A percentile compares a stretch with the other conserved stretches of the same genome.
phyloP scores from a whole-genome alignment of 2,329 filamentous ascomycete genomes.

The Pseudohalonectria lignicola region DNA sequence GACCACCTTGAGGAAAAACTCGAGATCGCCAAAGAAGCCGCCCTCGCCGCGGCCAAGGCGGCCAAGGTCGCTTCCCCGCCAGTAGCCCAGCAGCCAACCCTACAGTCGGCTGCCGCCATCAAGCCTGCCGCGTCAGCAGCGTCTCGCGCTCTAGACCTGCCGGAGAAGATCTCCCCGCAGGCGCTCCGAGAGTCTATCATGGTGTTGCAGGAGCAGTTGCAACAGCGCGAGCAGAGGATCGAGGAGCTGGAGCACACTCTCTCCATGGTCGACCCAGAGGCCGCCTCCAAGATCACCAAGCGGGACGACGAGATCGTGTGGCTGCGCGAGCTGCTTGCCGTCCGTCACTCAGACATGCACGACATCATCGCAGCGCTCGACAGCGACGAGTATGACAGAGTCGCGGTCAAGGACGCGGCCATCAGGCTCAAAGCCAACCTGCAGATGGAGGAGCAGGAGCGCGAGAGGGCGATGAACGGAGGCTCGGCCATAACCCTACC shows the following conservation, averaged over 20 bases:
- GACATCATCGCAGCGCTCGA: conserved; percentile 80
- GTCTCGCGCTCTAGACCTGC: conserved; percentile 38
- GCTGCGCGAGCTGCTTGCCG: conserved; percentile 85
- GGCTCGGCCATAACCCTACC: conserved; percentile 58
- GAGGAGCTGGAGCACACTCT: conserved; percentile 73
- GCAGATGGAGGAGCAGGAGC: conserved; percentile 96
- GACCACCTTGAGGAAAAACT: conserved; percentile 81
- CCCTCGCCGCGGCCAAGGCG: conserved; percentile 69
- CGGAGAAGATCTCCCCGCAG: conserved; percentile 87
- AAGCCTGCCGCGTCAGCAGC: conserved; percentile 18
- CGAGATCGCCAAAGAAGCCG: conserved; percentile 79
- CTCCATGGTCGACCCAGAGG: conserved; percentile 61
- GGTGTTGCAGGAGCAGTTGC: conserved; percentile 91
- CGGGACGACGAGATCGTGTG: conserved; percentile 89
- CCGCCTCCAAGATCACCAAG: conserved; percentile 74
- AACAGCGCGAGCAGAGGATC: conserved; percentile 83
- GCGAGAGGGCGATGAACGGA: conserved; percentile 70
- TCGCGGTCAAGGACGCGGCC: conserved; percentile 75
- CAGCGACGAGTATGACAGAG: conserved; percentile 63
- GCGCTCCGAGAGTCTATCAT: conserved; percentile 92
- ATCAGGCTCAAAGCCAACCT: conserved; percentile 90
- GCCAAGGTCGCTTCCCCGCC: conserved; percentile 39
- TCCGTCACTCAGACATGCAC: conserved; percentile 81
- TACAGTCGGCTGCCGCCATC: neutral
- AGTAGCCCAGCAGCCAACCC: conserved; percentile 11